A percentile compares a stretch with the other conserved stretches of the same genome.
These are phyloP conservation scores for Hypocreales sp. DNA, from an alignment of 2,329 filamentous ascomycete genomes.

Conservation along the genomic window DNA sequence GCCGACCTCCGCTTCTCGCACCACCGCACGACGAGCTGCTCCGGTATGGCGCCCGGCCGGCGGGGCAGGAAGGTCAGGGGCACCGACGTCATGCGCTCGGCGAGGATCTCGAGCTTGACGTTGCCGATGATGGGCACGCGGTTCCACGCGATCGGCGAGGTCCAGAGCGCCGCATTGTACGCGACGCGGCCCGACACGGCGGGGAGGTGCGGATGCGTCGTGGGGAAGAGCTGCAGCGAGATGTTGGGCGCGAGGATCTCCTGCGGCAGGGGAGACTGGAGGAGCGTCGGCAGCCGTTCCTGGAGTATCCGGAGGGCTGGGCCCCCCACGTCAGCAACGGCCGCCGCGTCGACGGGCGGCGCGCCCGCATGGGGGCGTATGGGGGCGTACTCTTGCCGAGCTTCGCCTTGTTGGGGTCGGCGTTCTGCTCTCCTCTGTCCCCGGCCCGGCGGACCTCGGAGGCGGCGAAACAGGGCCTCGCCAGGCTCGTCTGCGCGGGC, in stretches of 20 bases:
- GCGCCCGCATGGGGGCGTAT: too few species aligned
- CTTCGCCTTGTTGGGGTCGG: slow-evolving; percentile 44
- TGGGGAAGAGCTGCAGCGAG: slow-evolving; percentile 53
- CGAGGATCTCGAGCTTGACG: slow-evolving; percentile 72
- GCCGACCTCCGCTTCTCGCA: slow-evolving; percentile 27
- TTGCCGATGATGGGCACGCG: slow-evolving; percentile 82
- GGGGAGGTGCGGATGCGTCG: slow-evolving; percentile 76
- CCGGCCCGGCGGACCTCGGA: slow-evolving; percentile 14
- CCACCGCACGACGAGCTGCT: slow-evolving; percentile 88
- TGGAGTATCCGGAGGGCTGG: slow-evolving; percentile 49
- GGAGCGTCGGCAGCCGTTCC: slow-evolving; percentile 49
- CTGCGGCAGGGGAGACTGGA: slow-evolving; percentile 52
- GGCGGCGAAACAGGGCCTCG: slow-evolving; percentile 15
- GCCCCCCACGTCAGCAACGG: slow-evolving; percentile 4
- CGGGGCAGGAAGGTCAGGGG: slow-evolving; percentile 30
- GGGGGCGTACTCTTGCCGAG: slow-evolving; percentile 41
- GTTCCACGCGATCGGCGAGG: slow-evolving; percentile 91
- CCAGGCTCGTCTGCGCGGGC: slow-evolving; percentile 1
- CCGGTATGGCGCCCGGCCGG: slow-evolving; percentile 41
- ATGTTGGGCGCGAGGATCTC: slow-evolving; percentile 65
- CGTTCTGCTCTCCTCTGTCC: slow-evolving; percentile 17
- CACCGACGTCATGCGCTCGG: slow-evolving; percentile 68
- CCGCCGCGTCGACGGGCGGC: too few species aligned
- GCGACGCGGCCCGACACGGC: slow-evolving; percentile 81
- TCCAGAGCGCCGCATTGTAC: slow-evolving; percentile 90